phyloP scores from a whole-genome alignment of 2,329 filamentous ascomycete species.

The Neofusicoccum sp. region DNA sequence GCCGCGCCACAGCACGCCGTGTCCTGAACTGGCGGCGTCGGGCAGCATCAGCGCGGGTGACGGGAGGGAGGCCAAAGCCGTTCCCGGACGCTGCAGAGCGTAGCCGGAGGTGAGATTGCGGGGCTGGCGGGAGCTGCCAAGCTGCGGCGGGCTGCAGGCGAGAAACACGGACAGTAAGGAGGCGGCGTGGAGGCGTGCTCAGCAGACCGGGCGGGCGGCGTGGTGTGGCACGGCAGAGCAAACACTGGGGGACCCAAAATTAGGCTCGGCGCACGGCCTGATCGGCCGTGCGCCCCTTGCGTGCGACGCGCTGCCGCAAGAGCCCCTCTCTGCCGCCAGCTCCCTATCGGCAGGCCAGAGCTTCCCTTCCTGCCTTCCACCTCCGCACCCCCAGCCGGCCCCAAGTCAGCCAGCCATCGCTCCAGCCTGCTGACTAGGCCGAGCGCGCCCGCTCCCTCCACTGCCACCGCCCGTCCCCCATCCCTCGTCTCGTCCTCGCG shows the following conservation, averaged over 20 bases:
- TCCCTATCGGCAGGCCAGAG: conserved; percentile 5
- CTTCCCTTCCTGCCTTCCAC: conserved; percentile 1
- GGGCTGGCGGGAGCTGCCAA: neutral
- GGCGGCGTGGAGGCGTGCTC: conserved; percentile 1
- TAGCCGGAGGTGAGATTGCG: neutral
- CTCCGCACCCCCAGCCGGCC: conserved; percentile 11
- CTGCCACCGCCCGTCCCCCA: neutral
- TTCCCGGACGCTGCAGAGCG: neutral
- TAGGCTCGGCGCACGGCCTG: conserved; percentile 1
- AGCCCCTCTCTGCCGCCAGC: neutral
- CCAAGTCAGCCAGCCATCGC: neutral
- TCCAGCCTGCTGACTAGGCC: neutral
- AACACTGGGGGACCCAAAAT: too few relatives aligned
- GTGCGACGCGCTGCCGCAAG: neutral
- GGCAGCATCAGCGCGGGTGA: neutral
- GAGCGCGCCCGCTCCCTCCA: neutral
- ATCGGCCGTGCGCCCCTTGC: conserved; percentile 11
- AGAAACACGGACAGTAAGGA: conserved; percentile 5
- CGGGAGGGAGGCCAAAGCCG: neutral
- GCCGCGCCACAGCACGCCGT: neutral
- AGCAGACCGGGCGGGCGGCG: neutral
- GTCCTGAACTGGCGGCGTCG: neutral
- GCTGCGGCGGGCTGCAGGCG: neutral
- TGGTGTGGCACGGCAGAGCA: conserved; percentile 10
- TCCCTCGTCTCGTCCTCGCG: neutral